Percentiles rank a stretch among this genome's conserved stretches.
These are phyloP conservation scores for Blastomyces parvus DNA, from an alignment of 2,329 filamentous ascomycete genomes.

Conservation along the genomic window DNA sequence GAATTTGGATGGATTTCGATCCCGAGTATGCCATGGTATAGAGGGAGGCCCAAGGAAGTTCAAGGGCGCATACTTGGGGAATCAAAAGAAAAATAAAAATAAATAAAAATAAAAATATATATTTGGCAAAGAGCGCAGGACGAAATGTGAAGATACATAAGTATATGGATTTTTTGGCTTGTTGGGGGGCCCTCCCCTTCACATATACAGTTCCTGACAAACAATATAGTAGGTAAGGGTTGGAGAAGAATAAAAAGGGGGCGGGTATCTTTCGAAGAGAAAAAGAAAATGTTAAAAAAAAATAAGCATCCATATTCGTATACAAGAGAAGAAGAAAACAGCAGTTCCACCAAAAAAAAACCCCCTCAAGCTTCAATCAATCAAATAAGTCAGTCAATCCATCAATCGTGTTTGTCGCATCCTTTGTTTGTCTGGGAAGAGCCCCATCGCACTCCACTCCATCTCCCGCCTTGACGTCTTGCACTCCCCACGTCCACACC, in stretches of 20 bases:
- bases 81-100: neutral
- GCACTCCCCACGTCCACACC: no score
- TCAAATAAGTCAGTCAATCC: neutral
- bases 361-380: neutral
- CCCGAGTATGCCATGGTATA: no score
- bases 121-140: neutral
- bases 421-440: neutral
- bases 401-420: neutral
- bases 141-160: neutral
- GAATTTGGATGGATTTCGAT: neutral
- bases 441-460: neutral
- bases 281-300: neutral
- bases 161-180: neutral
- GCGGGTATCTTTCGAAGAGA: neutral
- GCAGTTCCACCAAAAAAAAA: neutral
- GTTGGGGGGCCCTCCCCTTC: neutral
- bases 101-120: neutral
- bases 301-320: neutral
- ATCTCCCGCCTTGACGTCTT: no score
- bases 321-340: neutral
- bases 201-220: neutral
- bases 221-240: no score
- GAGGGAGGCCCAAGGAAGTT: neutral
- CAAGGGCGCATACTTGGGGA: neutral
- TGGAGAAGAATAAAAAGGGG: neutral